These are phyloP conservation scores for Cardamine chenopodiifolia DNA, from an alignment of 345 rosid genomes.

Conservation along the genomic window DNA sequence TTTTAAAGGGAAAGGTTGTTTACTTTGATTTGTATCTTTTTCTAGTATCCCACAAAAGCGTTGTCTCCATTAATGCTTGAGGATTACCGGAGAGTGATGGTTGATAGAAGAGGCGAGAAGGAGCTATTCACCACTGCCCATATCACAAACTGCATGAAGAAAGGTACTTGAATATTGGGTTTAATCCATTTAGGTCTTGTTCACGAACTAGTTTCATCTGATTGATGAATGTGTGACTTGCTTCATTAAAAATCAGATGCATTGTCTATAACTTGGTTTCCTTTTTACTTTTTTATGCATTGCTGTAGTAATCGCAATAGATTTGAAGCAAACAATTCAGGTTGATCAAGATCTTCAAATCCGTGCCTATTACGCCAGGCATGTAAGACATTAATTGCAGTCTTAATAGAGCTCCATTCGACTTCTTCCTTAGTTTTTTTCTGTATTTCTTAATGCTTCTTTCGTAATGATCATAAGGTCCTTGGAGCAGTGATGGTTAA, in stretches of 20 bases:
- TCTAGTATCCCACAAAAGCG: constrained; percentile 93
- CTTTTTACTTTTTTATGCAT: constrained; percentile 3
- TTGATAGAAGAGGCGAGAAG: constrained; percentile 91
- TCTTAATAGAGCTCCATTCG: not conserved
- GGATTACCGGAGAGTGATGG: constrained; percentile 86
- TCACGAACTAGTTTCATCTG: not conserved
- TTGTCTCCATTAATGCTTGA: constrained; percentile 91
- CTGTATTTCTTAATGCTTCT: constrained; percentile 11
- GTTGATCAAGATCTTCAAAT: constrained; percentile 89
- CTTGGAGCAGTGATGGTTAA: constrained; percentile 99
- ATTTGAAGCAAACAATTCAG: constrained; percentile 89
- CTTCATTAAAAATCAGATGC: not conserved
- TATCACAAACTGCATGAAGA: constrained; percentile 79
- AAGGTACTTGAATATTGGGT: constrained; percentile 48
- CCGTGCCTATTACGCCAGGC: constrained; percentile 96
- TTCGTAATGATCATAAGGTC: constrained; percentile 51
- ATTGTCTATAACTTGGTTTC: constrained; percentile 25
- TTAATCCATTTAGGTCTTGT: not conserved
- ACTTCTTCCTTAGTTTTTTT: not conserved
- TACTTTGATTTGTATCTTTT: constrained; percentile 5
- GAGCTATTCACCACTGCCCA: constrained; percentile 76
- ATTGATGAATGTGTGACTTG: constrained; percentile 1
- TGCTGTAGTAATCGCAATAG: constrained; percentile 71
- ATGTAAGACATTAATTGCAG: constrained; percentile 57
- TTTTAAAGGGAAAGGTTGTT: not conserved